Conservation (phyloP, 805 yeast species). For the Wickerhamomyces strasburgensis region DNA sequence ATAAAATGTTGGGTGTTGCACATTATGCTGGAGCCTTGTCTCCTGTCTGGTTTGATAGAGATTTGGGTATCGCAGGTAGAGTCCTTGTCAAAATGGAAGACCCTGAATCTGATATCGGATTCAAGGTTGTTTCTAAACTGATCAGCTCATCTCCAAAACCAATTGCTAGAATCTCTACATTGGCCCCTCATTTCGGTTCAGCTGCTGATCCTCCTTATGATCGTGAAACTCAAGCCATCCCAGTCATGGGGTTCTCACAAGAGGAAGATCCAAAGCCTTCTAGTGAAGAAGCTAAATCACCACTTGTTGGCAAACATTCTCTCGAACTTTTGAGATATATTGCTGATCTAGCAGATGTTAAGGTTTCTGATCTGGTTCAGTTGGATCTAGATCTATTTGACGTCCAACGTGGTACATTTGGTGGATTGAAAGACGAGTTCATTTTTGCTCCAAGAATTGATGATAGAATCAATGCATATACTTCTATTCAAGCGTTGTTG, state of each 20-base stretch:
- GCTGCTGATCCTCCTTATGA: constrained; percentile 69
- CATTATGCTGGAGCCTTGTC: constrained; percentile 73
- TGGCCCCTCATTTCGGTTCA: constrained; percentile 84
- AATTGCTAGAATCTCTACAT: constrained; percentile 75
- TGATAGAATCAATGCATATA: constrained; percentile 75
- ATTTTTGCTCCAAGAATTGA: constrained; percentile 80
- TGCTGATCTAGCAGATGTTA: constrained; percentile 53
- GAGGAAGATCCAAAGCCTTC: constrained; percentile 41
- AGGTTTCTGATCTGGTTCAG: constrained; percentile 58
- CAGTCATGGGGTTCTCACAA: constrained; percentile 59
- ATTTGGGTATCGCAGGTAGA: constrained; percentile 79
- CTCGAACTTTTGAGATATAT: constrained; percentile 63
- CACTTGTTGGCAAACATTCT: constrained; percentile 65
- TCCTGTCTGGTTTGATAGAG: constrained; percentile 77
- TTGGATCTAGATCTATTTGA: constrained; percentile 78
- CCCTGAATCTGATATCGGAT: constrained; percentile 24
- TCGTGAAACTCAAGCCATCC: constrained; percentile 71
- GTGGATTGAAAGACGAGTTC: constrained; percentile 75
- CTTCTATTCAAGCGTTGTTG: constrained; percentile 60
- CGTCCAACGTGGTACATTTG: constrained; percentile 71
- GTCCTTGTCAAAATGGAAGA: constrained; percentile 46
- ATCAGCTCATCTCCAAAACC: constrained; percentile 61
- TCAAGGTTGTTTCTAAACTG: constrained; percentile 36
- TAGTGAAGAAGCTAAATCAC: constrained; percentile 57
- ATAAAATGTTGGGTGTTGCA: constrained; percentile 74